Base-by-base conservation (phyloP, 768 basidiomycete genomes). In the Boletellus emodensis region DNA sequence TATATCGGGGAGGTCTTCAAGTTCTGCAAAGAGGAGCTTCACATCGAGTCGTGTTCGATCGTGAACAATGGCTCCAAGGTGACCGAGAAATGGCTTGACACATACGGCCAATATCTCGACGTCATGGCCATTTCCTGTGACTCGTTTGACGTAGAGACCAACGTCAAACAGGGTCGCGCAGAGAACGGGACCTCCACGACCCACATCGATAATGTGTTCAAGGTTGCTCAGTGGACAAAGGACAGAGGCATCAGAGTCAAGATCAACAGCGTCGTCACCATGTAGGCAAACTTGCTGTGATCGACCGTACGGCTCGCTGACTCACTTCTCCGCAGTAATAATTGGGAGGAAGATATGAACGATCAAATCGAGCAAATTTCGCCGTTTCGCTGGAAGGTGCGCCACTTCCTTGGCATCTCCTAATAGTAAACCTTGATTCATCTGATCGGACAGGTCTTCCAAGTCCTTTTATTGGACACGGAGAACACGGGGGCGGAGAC, bases 71-170 rank as follows among this genome's bases (percentile, higher is more conserved):
- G 70, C 0, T 73, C 71, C 11, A 74, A 71, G 57, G 74, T 75
- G 22, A 73, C 72, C 0, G 68, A 73, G 40, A 68, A 61, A 48
- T 75, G 73, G 73, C 33, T 75, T 17, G 69, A 71, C 37, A 60
- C 57, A 5, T 75, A 72, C 28, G 71, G 74, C 1, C 39, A 61
- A 54, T 74, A 70, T 48, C 52, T 74, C 24, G 72, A 74, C 28
- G 61, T 74, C 28, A 74, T 74, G 64, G 72, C 72, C 0, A 71
- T 75, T 3, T 73, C 73, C 1, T 75, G 73, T 36, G 73, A 75
- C 36, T 66, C 66, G 12, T 74, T 75, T 35, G 68, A 71, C 41
- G 14, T 37, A 0, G 72, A 73, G 34, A 67, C 67, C 8, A 74
- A 74, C 44, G 17, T 67, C 33, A 63, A 53, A 18, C 61, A 71